Evolutionary conservation across 225 moss, liverwort and hornwort species (phyloP).

Genomic region (Marchantia paleacea): DNA sequence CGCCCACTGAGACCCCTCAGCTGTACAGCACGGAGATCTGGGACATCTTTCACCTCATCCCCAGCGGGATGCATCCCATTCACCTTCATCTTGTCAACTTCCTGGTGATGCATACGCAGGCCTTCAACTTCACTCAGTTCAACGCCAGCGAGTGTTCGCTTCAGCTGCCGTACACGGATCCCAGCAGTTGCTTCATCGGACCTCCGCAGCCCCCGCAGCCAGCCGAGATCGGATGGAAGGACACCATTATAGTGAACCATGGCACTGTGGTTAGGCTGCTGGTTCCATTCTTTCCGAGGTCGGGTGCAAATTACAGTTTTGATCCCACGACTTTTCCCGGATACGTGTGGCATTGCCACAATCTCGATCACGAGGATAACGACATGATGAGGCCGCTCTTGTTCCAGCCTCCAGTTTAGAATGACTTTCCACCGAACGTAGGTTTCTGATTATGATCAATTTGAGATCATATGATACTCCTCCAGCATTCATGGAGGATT

Average conservation of each 20-base stretch:
- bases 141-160: slow-evolving; percentile 29
- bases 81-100: slow-evolving; percentile 53
- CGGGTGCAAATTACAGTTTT: slow-evolving; percentile 33
- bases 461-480: no score
- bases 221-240: slow-evolving; percentile 52
- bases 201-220: slow-evolving; percentile 13
- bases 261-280: slow-evolving; percentile 26
- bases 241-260: slow-evolving; percentile 36
- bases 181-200: slow-evolving; percentile 33
- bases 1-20: slow-evolving; percentile 26
- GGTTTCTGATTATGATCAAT: no score
- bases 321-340: slow-evolving; percentile 21
- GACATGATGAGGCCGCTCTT: slow-evolving; percentile 59
- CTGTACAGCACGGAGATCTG: slow-evolving; percentile 50
- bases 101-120: slow-evolving; percentile 40
- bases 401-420: neutral
- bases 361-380: slow-evolving; percentile 61
- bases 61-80: slow-evolving; percentile 41
- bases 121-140: slow-evolving; percentile 36
- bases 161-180: slow-evolving; percentile 14
- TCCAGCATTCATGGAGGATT: no score
- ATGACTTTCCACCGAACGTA: no score
- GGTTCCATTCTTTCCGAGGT: slow-evolving; percentile 33
- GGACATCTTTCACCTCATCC: slow-evolving; percentile 46
- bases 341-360: slow-evolving; percentile 32